Base-by-base conservation (phyloP, 331 rosid species). In the Cydonia oblonga region DNA sequence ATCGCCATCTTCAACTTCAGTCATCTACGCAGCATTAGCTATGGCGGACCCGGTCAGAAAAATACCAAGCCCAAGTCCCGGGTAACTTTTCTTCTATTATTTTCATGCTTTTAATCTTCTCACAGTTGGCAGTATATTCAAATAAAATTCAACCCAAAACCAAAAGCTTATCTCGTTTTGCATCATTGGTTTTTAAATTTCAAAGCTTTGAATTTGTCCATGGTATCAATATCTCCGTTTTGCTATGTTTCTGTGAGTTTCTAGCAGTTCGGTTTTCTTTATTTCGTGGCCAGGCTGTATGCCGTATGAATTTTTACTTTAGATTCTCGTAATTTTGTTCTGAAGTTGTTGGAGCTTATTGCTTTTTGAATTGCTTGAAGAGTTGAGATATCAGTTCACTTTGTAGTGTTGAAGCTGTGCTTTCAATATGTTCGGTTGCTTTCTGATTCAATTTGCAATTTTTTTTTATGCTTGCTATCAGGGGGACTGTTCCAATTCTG, bases 41-140 rank as follows among this genome's bases (percentile, higher is more conserved):
- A 65, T 68, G 70, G 68, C 42, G 58, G 83, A 81, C 84, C 73
- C 70, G 78, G 86, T 90, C 88, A 72, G 75, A 75, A 20, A 30
- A 66, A 69, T 57, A 75, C 69, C 56, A n/a, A 57, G 24, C 13
- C 42, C 9, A 49, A 49, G 4, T 49, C 52, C 69, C 10, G 73
- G 74, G 71, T 49, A 8, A 54, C 38, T n/a, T 13, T 51, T 52
- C 42, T 72, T 14, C 5, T 30, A 6, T 70, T 9, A 15, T 63
- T 63, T n/a, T 7, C 11, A 5, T 51, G 30, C 49, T 65, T 23
- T 49, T 72, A 4, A 28, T 66, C 28, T 54, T 62, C 60, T 72
- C 58, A 52, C 20, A 26, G 40, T 35, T 32, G 32, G n/a, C 9
- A 56, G 18, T 29, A 56, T 35, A 14, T 65, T 70, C 67, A 49